Conservation (phyloP, 768 basidiomycete genomes). For the Tremella mesenterica region DNA sequence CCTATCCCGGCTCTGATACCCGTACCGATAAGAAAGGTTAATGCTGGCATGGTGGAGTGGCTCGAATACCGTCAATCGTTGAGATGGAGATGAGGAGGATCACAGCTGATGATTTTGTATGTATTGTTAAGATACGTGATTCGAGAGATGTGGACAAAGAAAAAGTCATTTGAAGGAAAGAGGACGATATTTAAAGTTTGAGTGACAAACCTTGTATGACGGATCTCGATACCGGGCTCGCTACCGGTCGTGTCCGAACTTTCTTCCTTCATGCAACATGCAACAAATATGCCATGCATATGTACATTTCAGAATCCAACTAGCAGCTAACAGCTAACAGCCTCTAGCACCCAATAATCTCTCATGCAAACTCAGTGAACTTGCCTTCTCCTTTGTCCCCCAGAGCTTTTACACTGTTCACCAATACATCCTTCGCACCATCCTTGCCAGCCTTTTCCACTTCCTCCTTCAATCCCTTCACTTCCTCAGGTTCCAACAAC, state of each 20-base stretch:
- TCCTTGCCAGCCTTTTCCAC: constrained; percentile 44
- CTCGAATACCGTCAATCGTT: not conserved
- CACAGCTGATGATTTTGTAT: too few relatives aligned
- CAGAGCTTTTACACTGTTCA: constrained; percentile 29
- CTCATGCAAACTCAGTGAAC: constrained; percentile 45
- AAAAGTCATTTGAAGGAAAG: too few relatives aligned
- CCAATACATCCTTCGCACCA: constrained; percentile 40
- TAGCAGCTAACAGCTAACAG: too few relatives aligned
- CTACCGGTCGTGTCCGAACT: not conserved
- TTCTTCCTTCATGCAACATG: too few relatives aligned
- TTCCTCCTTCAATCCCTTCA: constrained; percentile 45
- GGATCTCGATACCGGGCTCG: not conserved
- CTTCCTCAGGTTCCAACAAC: constrained; percentile 45
- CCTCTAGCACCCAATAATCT: not conserved
- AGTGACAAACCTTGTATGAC: too few relatives aligned
- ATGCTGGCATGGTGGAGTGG: not conserved
- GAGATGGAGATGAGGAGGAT: not conserved
- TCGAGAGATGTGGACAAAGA: too few relatives aligned
- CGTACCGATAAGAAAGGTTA: not conserved
- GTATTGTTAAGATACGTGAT: too few relatives aligned
- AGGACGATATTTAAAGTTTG: too few relatives aligned
- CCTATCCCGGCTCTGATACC: not conserved
- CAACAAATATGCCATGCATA: too few relatives aligned
- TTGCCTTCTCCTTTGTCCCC: constrained; percentile 39
- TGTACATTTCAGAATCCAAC: too few relatives aligned